phyloP scores from a whole-genome alignment of 1,284 basidiomycete genomes.

The Volvariella volvacea region DNA sequence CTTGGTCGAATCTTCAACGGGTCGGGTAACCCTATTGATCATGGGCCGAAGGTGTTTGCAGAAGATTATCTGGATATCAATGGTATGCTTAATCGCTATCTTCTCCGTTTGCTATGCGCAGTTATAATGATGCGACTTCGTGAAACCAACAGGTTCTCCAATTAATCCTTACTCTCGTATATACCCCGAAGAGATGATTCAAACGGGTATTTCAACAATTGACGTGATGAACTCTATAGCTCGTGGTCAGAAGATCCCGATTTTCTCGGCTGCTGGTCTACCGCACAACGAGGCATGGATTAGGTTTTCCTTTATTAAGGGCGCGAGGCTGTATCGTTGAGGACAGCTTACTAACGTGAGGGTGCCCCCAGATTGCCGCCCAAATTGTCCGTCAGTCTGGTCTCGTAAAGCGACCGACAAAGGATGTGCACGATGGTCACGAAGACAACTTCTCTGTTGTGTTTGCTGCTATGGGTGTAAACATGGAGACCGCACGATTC shows the following conservation, averaged over 20 bases:
- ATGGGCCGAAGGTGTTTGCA: constrained; percentile 98
- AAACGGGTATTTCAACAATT: constrained; percentile 99
- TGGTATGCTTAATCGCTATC: constrained; percentile 45
- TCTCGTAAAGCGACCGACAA: constrained; percentile 90
- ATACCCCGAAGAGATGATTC: constrained; percentile 99
- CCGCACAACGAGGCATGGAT: constrained; percentile 91
- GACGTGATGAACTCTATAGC: constrained; percentile 99
- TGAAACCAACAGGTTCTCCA: constrained; percentile 68
- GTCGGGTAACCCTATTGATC: constrained; percentile 95
- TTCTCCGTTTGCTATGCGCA: constrained; percentile 5
- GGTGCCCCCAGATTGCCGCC: constrained; percentile 78
- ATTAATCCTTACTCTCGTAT: constrained; percentile 99
- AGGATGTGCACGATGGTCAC: constrained; percentile 97
- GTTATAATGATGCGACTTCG: neutral
- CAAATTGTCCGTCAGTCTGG: constrained; percentile 99
- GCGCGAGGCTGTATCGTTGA: too few species aligned
- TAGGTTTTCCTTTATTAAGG: constrained; percentile 8
- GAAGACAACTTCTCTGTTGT: constrained; percentile 99
- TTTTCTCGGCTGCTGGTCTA: constrained; percentile 98
- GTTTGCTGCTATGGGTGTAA: constrained; percentile 99
- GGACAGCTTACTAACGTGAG: too few species aligned
- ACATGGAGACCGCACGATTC: constrained; percentile 99
- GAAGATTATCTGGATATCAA: constrained; percentile 99
- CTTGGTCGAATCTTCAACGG: constrained; percentile 99
- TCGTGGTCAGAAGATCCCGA: constrained; percentile 99